Evolutionary conservation across 2,329 filamentous ascomycete species (phyloP).

Genomic region (Colletotrichum falcatum): DNA sequence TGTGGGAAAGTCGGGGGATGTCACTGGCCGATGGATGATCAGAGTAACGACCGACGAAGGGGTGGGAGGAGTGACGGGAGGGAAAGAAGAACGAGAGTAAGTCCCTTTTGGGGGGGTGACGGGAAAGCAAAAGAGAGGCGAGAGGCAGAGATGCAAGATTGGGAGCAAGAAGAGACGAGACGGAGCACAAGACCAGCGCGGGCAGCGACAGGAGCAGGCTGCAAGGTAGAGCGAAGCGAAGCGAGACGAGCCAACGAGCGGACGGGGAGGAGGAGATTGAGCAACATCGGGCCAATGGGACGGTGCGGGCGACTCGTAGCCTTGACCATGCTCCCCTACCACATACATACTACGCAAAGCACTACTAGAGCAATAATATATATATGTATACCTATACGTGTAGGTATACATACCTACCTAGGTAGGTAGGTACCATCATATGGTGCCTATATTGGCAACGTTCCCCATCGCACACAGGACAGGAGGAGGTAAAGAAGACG

Average conservation of each 20-base stretch:
- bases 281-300: constrained; percentile 21
- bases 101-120: constrained; percentile 41
- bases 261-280: constrained; percentile 32
- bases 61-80: constrained; percentile 39
- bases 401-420: too few relatives aligned
- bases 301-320: neutral
- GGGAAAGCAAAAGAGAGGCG: constrained; percentile 45
- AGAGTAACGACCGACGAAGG: constrained; percentile 49
- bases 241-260: constrained; percentile 37
- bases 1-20: constrained; percentile 52
- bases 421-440: neutral
- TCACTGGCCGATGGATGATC: constrained; percentile 40
- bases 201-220: constrained; percentile 15
- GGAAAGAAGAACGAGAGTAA: constrained; percentile 45
- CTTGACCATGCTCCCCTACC: constrained; percentile 13
- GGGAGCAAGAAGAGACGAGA: constrained; percentile 9
- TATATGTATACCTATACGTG: neutral
- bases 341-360: too few relatives aligned
- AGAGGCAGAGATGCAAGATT: constrained; percentile 21
- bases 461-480: constrained; percentile 1
- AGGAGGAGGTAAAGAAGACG: neutral
- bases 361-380: too few relatives aligned
- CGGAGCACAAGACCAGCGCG: constrained; percentile 22
- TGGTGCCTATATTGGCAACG: neutral
- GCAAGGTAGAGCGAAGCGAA: constrained; percentile 35